Base-by-base conservation (phyloP, 2,329 filamentous ascomycete species). In the Domatiomyces globalis region DNA sequence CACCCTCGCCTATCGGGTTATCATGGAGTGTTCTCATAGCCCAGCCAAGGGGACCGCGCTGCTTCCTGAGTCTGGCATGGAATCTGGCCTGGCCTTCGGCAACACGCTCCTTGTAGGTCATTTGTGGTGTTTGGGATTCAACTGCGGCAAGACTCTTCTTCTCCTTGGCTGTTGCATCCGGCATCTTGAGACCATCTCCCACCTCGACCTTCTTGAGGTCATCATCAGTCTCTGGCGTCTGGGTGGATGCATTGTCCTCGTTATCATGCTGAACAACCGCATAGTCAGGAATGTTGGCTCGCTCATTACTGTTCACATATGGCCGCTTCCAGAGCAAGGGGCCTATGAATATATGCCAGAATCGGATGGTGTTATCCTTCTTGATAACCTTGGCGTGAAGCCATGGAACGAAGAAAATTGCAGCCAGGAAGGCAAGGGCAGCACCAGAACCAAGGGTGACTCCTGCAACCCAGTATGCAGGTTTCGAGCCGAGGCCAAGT, bases 21-120 rank as follows among this genome's bases (percentile, higher is more conserved):
- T 84, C 73, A 63, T 79, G 83, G 18, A 89, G 80, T 48, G 74
- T 78, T 60, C 85, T 83, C 82, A 90, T 85, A 39, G 83, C 86
- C 85, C 85, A 89, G 61, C 81, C 85, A n/a, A 90, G 73, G 48
- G 83, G 84, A 22, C 85, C 83, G 1, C 70, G 69, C 52, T 73
- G 75, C 66, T 77, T 71, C 51, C 77, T 69, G 50, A 90, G 79
- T 60, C 78, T 78, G 19, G 77, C 77, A 63, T 84, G 78, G 60
- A 83, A 74, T 45, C 69, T 73, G 18, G 72, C 73, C 52, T 81
- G 71, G 6, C 75, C 78, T 51, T 79, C 67, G 33, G 33, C 33
- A 39, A 39, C 33, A 39, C 33, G 33, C 33, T 39, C 71, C 66
- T 83, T 74, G 73, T 87, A 85, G 44, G 68, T 73, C 42, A 70